phyloP scores from a whole-genome alignment of 1,284 basidiomycete species.

The Exobasidium rhododendri region DNA sequence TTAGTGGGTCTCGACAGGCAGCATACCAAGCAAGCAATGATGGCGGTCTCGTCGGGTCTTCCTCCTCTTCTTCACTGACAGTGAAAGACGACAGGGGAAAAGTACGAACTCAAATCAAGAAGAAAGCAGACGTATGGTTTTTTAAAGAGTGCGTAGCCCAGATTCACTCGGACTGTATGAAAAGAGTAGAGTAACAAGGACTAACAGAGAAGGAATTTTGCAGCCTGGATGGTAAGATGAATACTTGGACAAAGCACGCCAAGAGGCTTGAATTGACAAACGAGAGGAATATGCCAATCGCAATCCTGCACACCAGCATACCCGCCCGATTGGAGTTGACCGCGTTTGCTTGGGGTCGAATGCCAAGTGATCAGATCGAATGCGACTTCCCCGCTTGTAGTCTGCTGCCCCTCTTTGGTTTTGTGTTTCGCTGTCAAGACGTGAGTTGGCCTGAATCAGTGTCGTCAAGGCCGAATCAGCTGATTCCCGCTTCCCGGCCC shows the following conservation, averaged over 20 bases:
- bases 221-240: background rate
- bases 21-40: background rate
- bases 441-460: too few relatives aligned
- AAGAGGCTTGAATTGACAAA: background rate
- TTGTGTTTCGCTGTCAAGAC: constrained; percentile 13
- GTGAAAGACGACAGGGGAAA: background rate
- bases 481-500: too few relatives aligned
- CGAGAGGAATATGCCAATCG: background rate
- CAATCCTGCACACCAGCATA: constrained; percentile 2
- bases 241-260: background rate
- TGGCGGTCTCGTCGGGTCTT: background rate
- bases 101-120: background rate
- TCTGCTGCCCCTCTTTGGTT: constrained; percentile 5
- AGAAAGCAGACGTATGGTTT: background rate
- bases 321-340: constrained; percentile 12
- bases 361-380: constrained; percentile 11
- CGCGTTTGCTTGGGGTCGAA: constrained; percentile 13
- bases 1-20: background rate
- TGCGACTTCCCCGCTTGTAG: constrained; percentile 8
- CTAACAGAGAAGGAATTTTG: too few relatives aligned
- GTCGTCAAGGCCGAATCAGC: too few relatives aligned
- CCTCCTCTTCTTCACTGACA: background rate
- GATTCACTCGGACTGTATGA: too few relatives aligned
- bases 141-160: background rate
- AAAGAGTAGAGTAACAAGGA: too few relatives aligned